A percentile compares a stretch with the other conserved stretches of the same genome.
Conservation (phyloP, 805 yeast species). For the Ogataea haglerorum region DNA sequence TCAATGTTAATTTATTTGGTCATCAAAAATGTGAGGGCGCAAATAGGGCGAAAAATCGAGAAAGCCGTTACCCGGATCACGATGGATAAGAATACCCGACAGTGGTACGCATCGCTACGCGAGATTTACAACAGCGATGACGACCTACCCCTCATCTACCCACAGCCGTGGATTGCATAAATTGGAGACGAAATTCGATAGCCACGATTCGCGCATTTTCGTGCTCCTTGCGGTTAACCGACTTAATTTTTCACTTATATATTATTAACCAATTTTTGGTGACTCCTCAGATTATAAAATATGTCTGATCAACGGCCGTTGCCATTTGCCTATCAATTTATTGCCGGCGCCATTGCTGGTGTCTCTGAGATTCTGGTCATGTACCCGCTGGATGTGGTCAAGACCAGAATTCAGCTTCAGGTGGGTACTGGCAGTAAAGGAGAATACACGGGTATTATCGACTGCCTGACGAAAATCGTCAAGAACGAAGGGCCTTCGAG, state of each 20-base stretch:
- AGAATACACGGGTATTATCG: slow-evolving; percentile 79
- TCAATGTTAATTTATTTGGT: not conserved
- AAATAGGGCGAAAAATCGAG: not conserved
- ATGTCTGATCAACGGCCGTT: slow-evolving; percentile 41
- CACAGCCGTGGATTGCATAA: not conserved
- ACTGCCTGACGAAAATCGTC: slow-evolving; percentile 79
- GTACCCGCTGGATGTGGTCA: slow-evolving; percentile 97
- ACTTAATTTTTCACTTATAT: not conserved
- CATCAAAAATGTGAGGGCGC: slow-evolving; percentile 1
- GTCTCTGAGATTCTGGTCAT: slow-evolving; percentile 91
- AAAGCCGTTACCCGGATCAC: slow-evolving; percentile 5
- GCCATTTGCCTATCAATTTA: slow-evolving; percentile 88
- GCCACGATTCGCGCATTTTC: not conserved
- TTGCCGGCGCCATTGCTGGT: slow-evolving; percentile 94
- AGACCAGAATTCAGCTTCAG: slow-evolving; percentile 91
- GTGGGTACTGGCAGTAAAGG: slow-evolving; percentile 50
- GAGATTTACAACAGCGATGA: not conserved
- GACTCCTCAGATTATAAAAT: not conserved
- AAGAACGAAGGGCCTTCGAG: slow-evolving; percentile 80
- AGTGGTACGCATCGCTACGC: not conserved
- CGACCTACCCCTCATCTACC: slow-evolving; percentile 6
- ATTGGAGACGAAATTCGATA: not conserved
- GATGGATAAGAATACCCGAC: slow-evolving; percentile 2
- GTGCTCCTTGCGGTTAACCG: not conserved
- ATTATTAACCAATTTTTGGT: not conserved